Evolutionary conservation across 2,329 filamentous ascomycete genomes (phyloP).

Genomic region (Xylariaceae sp.): DNA sequence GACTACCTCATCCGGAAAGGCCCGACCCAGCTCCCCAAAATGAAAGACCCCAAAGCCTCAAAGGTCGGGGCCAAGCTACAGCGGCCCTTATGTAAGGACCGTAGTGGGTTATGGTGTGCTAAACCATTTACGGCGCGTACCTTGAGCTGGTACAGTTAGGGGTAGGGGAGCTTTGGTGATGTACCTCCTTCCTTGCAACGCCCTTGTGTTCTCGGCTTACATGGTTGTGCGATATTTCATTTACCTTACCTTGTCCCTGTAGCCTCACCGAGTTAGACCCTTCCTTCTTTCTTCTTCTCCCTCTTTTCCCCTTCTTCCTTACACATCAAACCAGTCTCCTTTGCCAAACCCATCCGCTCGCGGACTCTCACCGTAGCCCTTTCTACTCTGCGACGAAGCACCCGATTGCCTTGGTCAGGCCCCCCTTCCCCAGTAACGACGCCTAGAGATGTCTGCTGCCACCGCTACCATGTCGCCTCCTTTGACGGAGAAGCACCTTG

Average conservation of each 20-base stretch:
- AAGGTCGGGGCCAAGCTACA: neutral
- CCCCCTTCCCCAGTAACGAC: slow-evolving; percentile 50
- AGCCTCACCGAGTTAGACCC: no score
- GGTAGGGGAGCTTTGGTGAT: no score
- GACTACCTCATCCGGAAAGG: slow-evolving; percentile 8
- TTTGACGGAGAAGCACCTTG: slow-evolving; percentile 51
- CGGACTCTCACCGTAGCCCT: slow-evolving; percentile 4
- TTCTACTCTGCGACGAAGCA: slow-evolving; percentile 68
- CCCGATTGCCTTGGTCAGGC: slow-evolving; percentile 98
- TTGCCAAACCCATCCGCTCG: slow-evolving; percentile 7
- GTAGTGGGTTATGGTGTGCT: no score
- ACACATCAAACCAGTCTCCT: no score
- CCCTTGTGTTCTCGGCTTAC: no score
- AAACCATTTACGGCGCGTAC: no score
- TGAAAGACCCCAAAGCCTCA: neutral
- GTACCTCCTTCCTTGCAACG: no score
- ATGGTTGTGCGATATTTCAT: no score
- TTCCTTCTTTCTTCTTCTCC: neutral
- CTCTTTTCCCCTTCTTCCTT: no score
- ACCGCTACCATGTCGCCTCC: slow-evolving; percentile 46
- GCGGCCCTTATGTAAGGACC: neutral
- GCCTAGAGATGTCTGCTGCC: slow-evolving; percentile 54
- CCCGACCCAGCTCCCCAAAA: slow-evolving; percentile 2
- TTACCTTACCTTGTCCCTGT: no score
- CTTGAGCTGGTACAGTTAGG: no score